phyloP scores from a whole-genome alignment of 208 protist species.

The Leishmania arabica region DNA sequence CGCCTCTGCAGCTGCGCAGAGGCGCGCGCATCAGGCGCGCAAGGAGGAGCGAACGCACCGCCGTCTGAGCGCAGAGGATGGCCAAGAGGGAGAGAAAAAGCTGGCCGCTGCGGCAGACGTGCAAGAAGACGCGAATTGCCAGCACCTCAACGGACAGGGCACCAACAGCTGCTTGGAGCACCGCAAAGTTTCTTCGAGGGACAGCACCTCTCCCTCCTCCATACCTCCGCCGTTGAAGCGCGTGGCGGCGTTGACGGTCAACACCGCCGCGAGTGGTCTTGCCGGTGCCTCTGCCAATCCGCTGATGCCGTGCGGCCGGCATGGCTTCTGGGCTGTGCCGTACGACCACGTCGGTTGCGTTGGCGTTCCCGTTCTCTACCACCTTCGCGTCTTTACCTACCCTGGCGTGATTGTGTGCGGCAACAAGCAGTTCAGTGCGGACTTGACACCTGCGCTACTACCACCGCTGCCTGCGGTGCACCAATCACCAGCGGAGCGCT shows the following conservation, averaged over 20 bases:
- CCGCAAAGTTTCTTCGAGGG: neutral
- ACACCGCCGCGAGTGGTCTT: neutral
- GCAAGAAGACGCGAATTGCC: neutral
- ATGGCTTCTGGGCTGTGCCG: slow-evolving; percentile 37
- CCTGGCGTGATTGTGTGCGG: slow-evolving; percentile 46
- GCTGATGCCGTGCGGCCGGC: neutral
- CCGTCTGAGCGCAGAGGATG: neutral
- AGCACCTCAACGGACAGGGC: neutral
- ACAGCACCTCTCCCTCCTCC: neutral
- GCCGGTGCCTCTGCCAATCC: neutral
- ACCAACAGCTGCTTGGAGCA: neutral
- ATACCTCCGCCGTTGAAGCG: slow-evolving; percentile 23
- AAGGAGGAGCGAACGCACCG: slow-evolving; percentile 1
- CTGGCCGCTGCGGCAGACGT: accelerated
- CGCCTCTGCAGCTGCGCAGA: neutral
- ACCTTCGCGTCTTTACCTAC: slow-evolving; percentile 55
- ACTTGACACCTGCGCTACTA: neutral
- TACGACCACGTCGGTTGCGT: slow-evolving; percentile 36
- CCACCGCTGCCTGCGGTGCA: neutral
- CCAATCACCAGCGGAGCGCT: neutral
- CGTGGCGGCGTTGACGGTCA: slow-evolving; percentile 19
- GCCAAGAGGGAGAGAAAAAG: neutral
- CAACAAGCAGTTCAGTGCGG: slow-evolving; percentile 21
- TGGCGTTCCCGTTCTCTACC: slow-evolving; percentile 40
- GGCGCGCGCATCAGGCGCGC: slow-evolving; percentile 1